These are phyloP conservation scores for Macadamia integrifolia DNA, from an alignment of 164 flowering plant genomes.

Conservation along the genomic window DNA sequence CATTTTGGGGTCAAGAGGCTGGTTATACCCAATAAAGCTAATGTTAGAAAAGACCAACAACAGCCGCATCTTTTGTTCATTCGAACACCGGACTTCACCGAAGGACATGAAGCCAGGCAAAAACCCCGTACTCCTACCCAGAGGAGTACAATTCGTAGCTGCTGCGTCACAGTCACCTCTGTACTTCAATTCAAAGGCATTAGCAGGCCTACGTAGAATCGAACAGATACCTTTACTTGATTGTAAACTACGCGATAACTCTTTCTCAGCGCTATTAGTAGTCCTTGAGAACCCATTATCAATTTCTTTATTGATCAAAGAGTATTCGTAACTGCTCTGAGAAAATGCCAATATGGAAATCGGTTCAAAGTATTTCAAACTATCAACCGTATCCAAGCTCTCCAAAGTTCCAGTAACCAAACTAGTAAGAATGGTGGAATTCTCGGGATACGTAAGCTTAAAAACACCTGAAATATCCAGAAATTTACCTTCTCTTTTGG, in stretches of 20 bases:
- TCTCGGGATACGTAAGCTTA: slow-evolving; percentile 35
- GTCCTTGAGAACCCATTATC: slow-evolving; percentile 8
- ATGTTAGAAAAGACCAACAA: slow-evolving; percentile 23
- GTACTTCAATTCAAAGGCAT: slow-evolving; percentile 30
- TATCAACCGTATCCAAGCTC: slow-evolving; percentile 23
- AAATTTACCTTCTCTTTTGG: slow-evolving; percentile 22
- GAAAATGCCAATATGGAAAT: slow-evolving; percentile 32
- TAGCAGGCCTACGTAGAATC: neutral
- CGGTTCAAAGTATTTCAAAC: slow-evolving; percentile 26
- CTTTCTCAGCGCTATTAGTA: slow-evolving; percentile 1
- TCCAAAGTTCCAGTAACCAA: slow-evolving; percentile 45
- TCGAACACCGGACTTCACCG: slow-evolving; percentile 26
- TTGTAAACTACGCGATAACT: slow-evolving; percentile 13
- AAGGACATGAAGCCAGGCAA: slow-evolving; percentile 35
- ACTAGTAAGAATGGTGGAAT: slow-evolving; percentile 26
- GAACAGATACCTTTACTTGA: slow-evolving; percentile 19
- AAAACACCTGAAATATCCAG: slow-evolving; percentile 32
- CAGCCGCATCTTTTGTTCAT: slow-evolving; percentile 18
- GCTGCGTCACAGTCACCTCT: slow-evolving; percentile 18
- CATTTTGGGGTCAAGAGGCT: slow-evolving; percentile 25
- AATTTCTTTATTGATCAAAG: slow-evolving; percentile 16
- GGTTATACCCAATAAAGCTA: slow-evolving; percentile 10
- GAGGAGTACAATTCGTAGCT: slow-evolving; percentile 30
- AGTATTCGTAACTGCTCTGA: slow-evolving; percentile 25
- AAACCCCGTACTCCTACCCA: slow-evolving; percentile 18